Conservation (phyloP, 805 yeast species). For the Saccharomycopsis javanensis region DNA sequence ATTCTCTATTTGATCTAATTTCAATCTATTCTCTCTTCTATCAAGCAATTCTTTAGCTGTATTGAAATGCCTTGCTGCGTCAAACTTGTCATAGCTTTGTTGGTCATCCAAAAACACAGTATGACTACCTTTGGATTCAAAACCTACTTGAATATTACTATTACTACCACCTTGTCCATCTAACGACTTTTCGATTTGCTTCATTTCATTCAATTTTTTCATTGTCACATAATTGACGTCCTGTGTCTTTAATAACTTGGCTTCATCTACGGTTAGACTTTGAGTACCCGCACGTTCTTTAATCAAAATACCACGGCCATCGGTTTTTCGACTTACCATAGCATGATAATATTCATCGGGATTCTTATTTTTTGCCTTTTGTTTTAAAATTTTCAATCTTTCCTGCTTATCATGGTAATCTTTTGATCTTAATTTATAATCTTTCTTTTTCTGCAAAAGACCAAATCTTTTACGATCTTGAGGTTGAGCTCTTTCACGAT, state of each 20-base stretch:
- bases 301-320: slow-evolving; percentile 56
- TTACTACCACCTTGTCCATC: slow-evolving; percentile 24
- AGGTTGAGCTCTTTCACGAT: slow-evolving; percentile 87
- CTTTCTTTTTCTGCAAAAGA: slow-evolving; percentile 86
- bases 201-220: slow-evolving; percentile 56
- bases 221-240: slow-evolving; percentile 82
- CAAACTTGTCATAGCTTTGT: slow-evolving; percentile 45
- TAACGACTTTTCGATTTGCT: slow-evolving; percentile 47
- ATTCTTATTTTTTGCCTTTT: slow-evolving; percentile 64
- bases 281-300: slow-evolving; percentile 47
- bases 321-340: slow-evolving; percentile 67
- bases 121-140: slow-evolving; percentile 61
- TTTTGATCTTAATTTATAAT: slow-evolving; percentile 61
- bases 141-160: slow-evolving; percentile 33
- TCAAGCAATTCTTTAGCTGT: slow-evolving; percentile 57
- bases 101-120: slow-evolving; percentile 73
- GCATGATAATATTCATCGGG: slow-evolving; percentile 97
- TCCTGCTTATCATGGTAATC: slow-evolving; percentile 53
- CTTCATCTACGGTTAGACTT: slow-evolving; percentile 60
- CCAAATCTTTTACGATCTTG: slow-evolving; percentile 66
- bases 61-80: slow-evolving; percentile 55
- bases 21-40: slow-evolving; percentile 64
- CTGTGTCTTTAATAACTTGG: slow-evolving; percentile 77
- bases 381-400: slow-evolving; percentile 56
- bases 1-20: slow-evolving; percentile 34